Conservation (phyloP, 306 rosid species). For the Vigna reflexopilosa region DNA sequence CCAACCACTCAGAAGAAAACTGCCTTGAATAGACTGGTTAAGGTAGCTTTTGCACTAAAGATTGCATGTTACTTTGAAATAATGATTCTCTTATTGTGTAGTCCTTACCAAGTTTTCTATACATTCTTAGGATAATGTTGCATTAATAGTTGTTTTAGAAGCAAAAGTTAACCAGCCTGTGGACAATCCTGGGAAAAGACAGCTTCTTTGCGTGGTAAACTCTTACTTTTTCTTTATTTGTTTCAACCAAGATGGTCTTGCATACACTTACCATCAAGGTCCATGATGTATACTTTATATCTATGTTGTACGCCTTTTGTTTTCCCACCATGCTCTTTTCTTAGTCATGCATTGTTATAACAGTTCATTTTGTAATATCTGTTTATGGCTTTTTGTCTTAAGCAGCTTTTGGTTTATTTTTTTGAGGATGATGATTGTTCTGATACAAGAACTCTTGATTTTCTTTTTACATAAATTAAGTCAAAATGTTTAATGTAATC, state of each 20-base stretch:
- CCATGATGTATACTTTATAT: conserved; percentile 14
- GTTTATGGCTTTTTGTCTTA: background rate
- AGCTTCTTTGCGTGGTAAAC: conserved; percentile 90
- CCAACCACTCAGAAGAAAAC: conserved; percentile 88
- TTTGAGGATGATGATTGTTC: conserved; percentile 2
- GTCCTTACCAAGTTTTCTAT: conserved; percentile 44
- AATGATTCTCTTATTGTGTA: background rate
- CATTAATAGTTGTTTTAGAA: conserved; percentile 95
- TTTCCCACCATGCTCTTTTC: background rate
- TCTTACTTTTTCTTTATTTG: conserved; percentile 30
- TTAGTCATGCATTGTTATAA: conserved; percentile 14
- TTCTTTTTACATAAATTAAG: conserved; percentile 7
- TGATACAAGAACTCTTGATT: conserved; percentile 14
- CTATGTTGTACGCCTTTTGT: background rate
- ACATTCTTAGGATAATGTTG: conserved; percentile 88
- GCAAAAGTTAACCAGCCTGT: conserved; percentile 88
- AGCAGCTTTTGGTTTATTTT: background rate
- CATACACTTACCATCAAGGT: background rate
- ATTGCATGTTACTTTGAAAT: background rate
- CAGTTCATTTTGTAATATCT: conserved; percentile 10
- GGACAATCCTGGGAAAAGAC: conserved; percentile 89
- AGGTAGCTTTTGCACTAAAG: conserved; percentile 52
- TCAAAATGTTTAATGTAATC: background rate
- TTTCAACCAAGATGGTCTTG: conserved; percentile 1
- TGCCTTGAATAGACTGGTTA: conserved; percentile 87